Evolutionary conservation across 257 asterid genomes (phyloP), one percentile per base, ranked within the genome.

Genomic region (Solanum clarkiae): DNA sequence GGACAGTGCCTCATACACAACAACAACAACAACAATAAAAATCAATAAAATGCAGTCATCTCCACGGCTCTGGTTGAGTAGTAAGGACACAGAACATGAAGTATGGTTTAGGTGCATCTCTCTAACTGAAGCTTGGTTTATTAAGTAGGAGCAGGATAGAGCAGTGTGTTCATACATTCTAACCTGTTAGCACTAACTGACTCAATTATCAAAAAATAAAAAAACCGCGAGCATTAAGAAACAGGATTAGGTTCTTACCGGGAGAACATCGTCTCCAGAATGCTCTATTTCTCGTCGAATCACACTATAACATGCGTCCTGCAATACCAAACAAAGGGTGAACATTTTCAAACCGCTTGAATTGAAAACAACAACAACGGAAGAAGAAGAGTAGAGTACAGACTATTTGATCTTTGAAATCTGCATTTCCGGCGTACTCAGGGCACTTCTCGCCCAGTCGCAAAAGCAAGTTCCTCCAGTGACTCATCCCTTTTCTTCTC

Each of bases 371-470:
- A 8, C 32, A 26, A 63, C 71, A 65, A 13, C 42, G 13, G 8
- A 66, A 16, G 45, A 26, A 29, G n/a, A 65, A 8, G n/a, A 16
- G 16, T 65, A 11, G 10, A 32, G 40, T n/a, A 90, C 94, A 87
- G 17, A 97, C 99, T 74, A 97, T 88, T 87, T 97, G 99, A 86
- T 97, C 99, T 87, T 92, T 97, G 92, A 90, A 88, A 81, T 97
- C 98, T 29, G 87, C 89, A 66, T 88, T 93, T 10, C 95, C 97
- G 56, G 97, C 98, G 88, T 95, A 96, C 88, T 96, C 99, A 3
- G 97, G 62, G 93, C 93, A 91, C 71, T 94, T 96, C 84, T 96
- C 99, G n/a, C 98, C 99, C 56, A 96, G 87, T 54, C 99, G 98
- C 71, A 97, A 93, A 83, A 97, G 87, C 86, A 95, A 84, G 55